These are phyloP conservation scores for Cladophialophora bantiana DNA, from an alignment of 2,329 filamentous ascomycete genomes.

Conservation along the genomic window DNA sequence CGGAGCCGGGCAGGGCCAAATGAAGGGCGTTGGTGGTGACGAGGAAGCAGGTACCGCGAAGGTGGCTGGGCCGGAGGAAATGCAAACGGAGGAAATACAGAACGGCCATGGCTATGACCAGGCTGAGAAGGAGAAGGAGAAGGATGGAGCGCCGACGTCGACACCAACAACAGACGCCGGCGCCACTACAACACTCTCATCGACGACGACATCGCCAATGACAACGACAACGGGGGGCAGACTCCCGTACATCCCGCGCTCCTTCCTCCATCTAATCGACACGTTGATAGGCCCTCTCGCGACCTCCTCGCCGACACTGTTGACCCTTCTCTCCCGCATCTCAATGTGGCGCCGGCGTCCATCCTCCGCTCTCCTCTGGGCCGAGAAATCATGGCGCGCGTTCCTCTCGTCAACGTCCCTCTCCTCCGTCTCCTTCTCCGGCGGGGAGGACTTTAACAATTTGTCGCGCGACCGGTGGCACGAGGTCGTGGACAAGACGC, in stretches of 20 bases:
- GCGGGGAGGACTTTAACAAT: conserved; percentile 24
- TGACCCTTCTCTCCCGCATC: conserved; percentile 74
- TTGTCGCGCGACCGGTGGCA: conserved; percentile 71
- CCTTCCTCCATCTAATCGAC: conserved; percentile 75
- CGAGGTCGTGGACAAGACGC: conserved; percentile 76
- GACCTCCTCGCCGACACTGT: conserved; percentile 77
- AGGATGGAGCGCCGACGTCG: not conserved
- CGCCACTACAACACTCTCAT: conserved; percentile 24
- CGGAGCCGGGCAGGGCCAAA: not conserved
- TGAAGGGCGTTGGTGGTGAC: not conserved
- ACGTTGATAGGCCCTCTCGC: conserved; percentile 80
- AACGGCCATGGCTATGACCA: not conserved
- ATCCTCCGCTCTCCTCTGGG: conserved; percentile 75
- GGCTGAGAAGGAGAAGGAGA: not conserved
- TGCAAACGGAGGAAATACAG: not conserved
- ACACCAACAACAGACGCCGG: not conserved
- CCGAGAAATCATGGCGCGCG: conserved; percentile 89
- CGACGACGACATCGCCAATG: conserved; percentile 48
- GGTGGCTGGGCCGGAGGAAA: not conserved
- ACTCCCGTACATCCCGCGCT: conserved; percentile 56
- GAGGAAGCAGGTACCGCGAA: not conserved
- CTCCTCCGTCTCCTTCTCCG: conserved; percentile 3
- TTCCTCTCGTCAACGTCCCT: not conserved
- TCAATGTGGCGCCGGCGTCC: conserved; percentile 77
- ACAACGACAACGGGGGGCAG: conserved; percentile 48